phyloP scores from a whole-genome alignment of 1,139 yeast species.

The Entelexis paramagnoliae region DNA sequence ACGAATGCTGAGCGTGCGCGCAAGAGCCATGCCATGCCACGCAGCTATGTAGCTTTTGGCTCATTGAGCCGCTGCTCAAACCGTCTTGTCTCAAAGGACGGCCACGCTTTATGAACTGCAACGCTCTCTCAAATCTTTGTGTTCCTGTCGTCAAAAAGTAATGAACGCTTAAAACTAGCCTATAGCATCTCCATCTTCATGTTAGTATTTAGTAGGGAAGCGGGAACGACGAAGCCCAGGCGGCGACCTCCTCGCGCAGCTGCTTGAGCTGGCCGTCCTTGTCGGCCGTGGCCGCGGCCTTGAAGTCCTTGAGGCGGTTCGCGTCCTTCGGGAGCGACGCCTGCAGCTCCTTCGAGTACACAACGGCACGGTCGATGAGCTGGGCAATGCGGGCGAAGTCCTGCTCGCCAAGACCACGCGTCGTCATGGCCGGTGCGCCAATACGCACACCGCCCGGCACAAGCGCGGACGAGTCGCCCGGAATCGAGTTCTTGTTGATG shows the following conservation, averaged over 20 bases:
- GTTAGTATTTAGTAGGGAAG: conserved; percentile 55
- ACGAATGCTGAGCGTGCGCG: too few species aligned
- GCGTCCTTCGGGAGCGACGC: conserved; percentile 79
- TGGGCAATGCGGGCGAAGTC: conserved; percentile 73
- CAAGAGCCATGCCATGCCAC: too few species aligned
- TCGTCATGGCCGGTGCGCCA: conserved; percentile 97
- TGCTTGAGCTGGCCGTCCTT: conserved; percentile 57
- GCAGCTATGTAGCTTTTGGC: too few species aligned
- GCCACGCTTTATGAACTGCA: too few species aligned
- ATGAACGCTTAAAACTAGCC: too few species aligned
- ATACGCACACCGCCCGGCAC: conserved; percentile 94
- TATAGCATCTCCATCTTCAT: too few species aligned
- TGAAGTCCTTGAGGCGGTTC: conserved; percentile 91
- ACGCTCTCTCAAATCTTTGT: too few species aligned
- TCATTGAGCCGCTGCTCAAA: too few species aligned
- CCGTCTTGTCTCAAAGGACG: too few species aligned
- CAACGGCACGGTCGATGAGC: conserved; percentile 70
- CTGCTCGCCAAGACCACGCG: conserved; percentile 74
- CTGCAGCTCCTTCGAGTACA: conserved; percentile 56
- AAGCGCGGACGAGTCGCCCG: conserved; percentile 90
- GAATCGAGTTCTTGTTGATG: conserved; percentile 89
- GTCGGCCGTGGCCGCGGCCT: conserved; percentile 56
- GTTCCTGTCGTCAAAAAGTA: too few species aligned
- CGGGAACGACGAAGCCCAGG: conserved; percentile 93
- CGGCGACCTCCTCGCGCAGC: conserved; percentile 68